Conservation (phyloP, 495 filamentous ascomycete genomes). For the Penicillium cataractarum region DNA sequence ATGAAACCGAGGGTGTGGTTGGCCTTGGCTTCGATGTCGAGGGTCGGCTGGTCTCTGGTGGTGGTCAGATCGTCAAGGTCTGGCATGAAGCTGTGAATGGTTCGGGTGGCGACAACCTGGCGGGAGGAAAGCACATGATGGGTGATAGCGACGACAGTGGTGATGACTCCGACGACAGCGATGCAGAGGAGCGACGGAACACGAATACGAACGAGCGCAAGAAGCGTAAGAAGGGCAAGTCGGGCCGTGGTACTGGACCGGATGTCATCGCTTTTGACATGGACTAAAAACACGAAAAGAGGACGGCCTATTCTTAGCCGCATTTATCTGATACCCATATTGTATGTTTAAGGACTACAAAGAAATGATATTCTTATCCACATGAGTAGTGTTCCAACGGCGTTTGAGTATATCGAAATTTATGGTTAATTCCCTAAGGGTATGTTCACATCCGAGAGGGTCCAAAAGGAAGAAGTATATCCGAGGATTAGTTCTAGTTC, state of each 20-base stretch:
- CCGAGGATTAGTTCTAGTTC: background rate
- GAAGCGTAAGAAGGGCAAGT: slow-evolving; percentile 62
- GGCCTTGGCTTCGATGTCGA: slow-evolving; percentile 79
- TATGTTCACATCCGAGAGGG: slow-evolving; percentile 15
- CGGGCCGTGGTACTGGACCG: slow-evolving; percentile 53
- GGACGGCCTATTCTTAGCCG: slow-evolving; percentile 10
- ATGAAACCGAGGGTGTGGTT: slow-evolving; percentile 82
- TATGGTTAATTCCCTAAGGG: background rate
- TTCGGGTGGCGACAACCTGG: slow-evolving; percentile 41
- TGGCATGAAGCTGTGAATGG: slow-evolving; percentile 65
- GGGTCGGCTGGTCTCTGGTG: slow-evolving; percentile 83
- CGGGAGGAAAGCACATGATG: slow-evolving; percentile 38
- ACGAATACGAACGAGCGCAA: slow-evolving; percentile 50
- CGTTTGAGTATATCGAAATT: background rate
- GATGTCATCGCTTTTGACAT: slow-evolving; percentile 69
- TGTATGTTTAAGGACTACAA: slow-evolving; percentile 10
- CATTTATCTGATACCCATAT: slow-evolving; percentile 34
- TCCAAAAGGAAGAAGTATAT: slow-evolving; percentile 14
- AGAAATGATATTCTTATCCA: too few species aligned
- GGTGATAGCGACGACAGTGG: slow-evolving; percentile 50
- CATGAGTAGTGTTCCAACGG: too few species aligned
- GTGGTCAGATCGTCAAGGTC: slow-evolving; percentile 80
- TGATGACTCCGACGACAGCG: slow-evolving; percentile 51
- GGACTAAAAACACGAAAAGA: slow-evolving; percentile 46
- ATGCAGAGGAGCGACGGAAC: slow-evolving; percentile 36